Conservation (phyloP, 768 basidiomycete genomes). For the Leccinum longicurvipes region DNA sequence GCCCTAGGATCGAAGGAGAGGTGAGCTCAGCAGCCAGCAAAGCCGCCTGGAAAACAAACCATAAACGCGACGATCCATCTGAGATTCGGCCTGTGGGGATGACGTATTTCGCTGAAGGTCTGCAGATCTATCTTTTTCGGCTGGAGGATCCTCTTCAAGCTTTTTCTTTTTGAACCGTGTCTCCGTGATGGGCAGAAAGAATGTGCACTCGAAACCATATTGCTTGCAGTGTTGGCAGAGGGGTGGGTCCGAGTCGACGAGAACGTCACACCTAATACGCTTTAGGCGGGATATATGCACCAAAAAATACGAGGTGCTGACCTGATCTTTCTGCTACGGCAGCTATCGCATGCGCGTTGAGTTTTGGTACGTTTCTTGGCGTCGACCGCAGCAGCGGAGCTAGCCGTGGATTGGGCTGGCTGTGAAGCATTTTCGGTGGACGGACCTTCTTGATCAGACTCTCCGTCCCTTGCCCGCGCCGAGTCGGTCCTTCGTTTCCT, state of each 20-base stretch:
- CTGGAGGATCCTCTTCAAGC: constrained; percentile 61
- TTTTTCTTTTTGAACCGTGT: constrained; percentile 98
- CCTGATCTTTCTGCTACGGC: constrained; percentile 88
- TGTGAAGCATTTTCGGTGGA: constrained; percentile 44
- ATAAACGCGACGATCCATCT: constrained; percentile 60
- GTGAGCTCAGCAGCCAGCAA: constrained; percentile 16
- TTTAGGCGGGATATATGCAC: constrained; percentile 13
- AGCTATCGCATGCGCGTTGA: constrained; percentile 88
- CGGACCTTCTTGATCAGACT: constrained; percentile 60
- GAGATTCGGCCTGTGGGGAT: constrained; percentile 47
- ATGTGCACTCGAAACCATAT: constrained; percentile 91
- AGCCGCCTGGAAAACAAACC: constrained; percentile 40
- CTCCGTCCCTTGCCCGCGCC: constrained; percentile 43
- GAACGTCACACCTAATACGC: constrained; percentile 68
- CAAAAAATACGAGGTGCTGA: constrained; percentile 24
- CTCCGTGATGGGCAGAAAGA: constrained; percentile 97
- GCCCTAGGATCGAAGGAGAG: constrained; percentile 54
- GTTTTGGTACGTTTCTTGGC: constrained; percentile 90
- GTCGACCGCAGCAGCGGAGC: constrained; percentile 42
- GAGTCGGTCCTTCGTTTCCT: constrained; percentile 58
- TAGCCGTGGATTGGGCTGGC: constrained; percentile 28
- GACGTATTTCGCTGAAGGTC: constrained; percentile 34
- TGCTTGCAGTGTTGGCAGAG: constrained; percentile 94
- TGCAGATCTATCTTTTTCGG: constrained; percentile 29
- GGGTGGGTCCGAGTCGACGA: constrained; percentile 73